phyloP scores from a whole-genome alignment of 1,139 yeast genomes.

The Yamadazyma sp. region DNA sequence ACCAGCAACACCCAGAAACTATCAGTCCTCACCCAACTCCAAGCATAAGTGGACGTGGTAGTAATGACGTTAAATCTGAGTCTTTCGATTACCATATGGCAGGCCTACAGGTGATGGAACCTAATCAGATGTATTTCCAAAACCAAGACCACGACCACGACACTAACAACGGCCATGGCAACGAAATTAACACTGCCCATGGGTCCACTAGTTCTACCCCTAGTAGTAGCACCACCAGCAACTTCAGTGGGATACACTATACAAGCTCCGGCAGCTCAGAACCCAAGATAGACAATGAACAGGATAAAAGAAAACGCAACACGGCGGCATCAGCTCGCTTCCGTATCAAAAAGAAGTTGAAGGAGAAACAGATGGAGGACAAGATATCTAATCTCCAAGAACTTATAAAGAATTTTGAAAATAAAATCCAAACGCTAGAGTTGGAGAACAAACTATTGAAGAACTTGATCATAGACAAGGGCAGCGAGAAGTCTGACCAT shows the following conservation, averaged over 20 bases:
- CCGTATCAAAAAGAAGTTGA: constrained; percentile 59
- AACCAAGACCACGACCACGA: neutral
- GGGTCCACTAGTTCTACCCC: neutral
- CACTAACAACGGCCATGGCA: neutral
- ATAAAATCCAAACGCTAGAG: constrained; percentile 53
- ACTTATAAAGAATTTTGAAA: constrained; percentile 38
- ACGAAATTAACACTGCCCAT: neutral
- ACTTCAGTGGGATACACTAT: neutral
- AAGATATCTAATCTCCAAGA: constrained; percentile 45
- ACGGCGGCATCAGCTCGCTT: constrained; percentile 66
- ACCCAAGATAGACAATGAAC: constrained; percentile 13
- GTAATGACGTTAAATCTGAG: neutral
- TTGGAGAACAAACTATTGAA: constrained; percentile 78
- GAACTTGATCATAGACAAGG: constrained; percentile 59
- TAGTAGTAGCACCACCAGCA: constrained; percentile 1
- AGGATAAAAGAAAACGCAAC: constrained; percentile 55
- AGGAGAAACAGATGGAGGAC: constrained; percentile 59
- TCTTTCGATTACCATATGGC: neutral
- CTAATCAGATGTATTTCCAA: constrained; percentile 1
- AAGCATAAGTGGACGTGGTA: neutral
- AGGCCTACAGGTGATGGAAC: neutral
- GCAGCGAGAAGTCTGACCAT: constrained; percentile 42
- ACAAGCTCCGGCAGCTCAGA: neutral
- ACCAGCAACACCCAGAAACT: too few relatives aligned
- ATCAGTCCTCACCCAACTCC: too few relatives aligned